These are phyloP conservation scores for Arthroderma sp. DNA, from an alignment of 2,329 filamentous ascomycete genomes.

Conservation along the genomic window DNA sequence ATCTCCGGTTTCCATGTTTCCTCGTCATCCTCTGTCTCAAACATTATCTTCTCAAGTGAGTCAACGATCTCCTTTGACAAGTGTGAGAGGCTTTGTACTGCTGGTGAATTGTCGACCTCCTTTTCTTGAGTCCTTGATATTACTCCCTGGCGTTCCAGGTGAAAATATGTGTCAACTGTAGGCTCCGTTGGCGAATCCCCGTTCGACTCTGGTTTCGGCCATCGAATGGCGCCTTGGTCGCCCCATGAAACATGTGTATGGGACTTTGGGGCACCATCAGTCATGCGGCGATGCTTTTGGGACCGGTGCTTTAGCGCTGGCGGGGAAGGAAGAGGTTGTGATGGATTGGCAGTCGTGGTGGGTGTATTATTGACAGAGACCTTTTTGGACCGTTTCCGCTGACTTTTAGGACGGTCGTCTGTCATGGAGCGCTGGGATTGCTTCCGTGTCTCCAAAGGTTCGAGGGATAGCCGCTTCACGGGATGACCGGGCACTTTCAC, in stretches of 20 bases:
- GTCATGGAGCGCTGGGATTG: constrained; percentile 23
- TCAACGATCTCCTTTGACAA: constrained; percentile 29
- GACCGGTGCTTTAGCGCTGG: constrained; percentile 31
- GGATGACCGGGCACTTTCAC: constrained; percentile 29
- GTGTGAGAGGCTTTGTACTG: constrained; percentile 17
- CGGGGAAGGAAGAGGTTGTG: constrained; percentile 26
- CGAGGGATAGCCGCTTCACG: constrained; percentile 30
- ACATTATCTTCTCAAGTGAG: constrained; percentile 27
- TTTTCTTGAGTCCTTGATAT: background rate
- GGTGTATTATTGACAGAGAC: constrained; percentile 24
- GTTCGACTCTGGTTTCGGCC: background rate
- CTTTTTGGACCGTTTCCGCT: constrained; percentile 24
- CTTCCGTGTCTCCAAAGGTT: constrained; percentile 28
- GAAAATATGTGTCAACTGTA: background rate
- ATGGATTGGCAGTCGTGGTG: constrained; percentile 15
- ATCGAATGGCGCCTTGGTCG: background rate
- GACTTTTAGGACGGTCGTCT: constrained; percentile 25
- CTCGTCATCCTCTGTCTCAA: constrained; percentile 27
- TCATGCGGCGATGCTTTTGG: constrained; percentile 23
- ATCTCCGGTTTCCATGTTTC: constrained; percentile 30
- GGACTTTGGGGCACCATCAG: background rate
- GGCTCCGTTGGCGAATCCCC: background rate
- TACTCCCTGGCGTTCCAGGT: background rate
- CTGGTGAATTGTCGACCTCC: background rate
- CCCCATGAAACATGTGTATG: background rate